Conservation (phyloP, 1,284 basidiomycete genomes). For the Papiliotrema fonsecae region DNA sequence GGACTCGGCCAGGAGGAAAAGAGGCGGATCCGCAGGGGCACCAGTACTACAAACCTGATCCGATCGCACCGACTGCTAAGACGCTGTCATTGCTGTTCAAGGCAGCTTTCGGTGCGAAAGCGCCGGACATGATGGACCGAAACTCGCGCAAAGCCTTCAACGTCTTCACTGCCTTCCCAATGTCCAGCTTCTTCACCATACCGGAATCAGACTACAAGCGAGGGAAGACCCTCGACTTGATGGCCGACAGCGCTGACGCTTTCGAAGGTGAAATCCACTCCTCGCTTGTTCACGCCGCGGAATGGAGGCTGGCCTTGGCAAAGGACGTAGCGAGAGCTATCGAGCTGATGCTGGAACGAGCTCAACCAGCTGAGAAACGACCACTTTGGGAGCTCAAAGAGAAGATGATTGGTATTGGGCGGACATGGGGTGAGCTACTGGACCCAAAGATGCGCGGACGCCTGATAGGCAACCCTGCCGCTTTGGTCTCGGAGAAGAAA, state of each 20-base stretch:
- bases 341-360: slow-evolving; percentile 4
- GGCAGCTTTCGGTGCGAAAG: neutral
- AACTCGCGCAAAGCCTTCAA: slow-evolving; percentile 5
- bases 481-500: too few species aligned
- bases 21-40: neutral
- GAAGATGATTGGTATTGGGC: neutral
- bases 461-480: neutral
- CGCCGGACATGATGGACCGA: neutral
- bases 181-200: neutral
- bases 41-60: neutral
- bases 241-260: neutral
- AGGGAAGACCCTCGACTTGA: neutral
- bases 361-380: slow-evolving; percentile 2
- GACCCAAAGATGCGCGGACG: neutral
- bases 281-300: neutral
- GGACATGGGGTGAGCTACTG: neutral
- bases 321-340: slow-evolving; percentile 3
- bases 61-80: neutral
- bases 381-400: neutral
- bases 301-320: slow-evolving; percentile 3
- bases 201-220: neutral
- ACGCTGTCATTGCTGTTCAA: slow-evolving; percentile 4
- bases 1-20: neutral
- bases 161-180: neutral
- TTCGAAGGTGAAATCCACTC: neutral